These are phyloP conservation scores for Scutellaria baicalensis DNA, from an alignment of 257 asterid genomes.

Conservation along the genomic window DNA sequence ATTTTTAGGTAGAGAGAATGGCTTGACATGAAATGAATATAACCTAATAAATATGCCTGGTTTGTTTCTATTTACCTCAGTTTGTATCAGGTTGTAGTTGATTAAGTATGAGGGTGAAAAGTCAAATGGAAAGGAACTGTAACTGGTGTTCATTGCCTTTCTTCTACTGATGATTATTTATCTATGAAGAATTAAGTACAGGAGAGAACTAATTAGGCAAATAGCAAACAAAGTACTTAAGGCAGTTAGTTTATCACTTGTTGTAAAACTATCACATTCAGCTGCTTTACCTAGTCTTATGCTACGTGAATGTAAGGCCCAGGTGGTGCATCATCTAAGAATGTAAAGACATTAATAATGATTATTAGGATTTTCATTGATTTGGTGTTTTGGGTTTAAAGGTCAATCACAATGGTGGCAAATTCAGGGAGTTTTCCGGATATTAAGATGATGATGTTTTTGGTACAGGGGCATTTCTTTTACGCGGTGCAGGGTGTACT, in stretches of 20 bases:
- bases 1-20: background rate
- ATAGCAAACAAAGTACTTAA: background rate
- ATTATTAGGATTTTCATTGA: conserved; percentile 4
- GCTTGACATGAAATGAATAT: background rate
- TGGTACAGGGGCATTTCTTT: conserved; percentile 77
- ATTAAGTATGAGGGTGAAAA: background rate
- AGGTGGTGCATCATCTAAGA: background rate
- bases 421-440: conserved; percentile 79
- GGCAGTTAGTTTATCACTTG: background rate
- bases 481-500: conserved; percentile 97
- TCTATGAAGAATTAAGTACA: background rate
- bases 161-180: background rate
- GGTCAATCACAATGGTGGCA: conserved; percentile 91
- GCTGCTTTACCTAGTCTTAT: background rate
- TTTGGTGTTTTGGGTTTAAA: conserved; percentile 19
- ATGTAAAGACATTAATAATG: background rate
- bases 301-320: background rate
- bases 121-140: background rate
- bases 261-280: background rate
- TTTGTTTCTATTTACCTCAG: background rate
- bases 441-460: conserved; percentile 76
- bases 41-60: background rate
- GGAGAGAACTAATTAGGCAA: background rate
- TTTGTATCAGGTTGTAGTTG: background rate
- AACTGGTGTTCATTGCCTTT: background rate